A percentile compares a stretch with the other conserved stretches of the same genome.
phyloP scores from a whole-genome alignment of 345 rosid species.

The Lumnitzera racemosa region DNA sequence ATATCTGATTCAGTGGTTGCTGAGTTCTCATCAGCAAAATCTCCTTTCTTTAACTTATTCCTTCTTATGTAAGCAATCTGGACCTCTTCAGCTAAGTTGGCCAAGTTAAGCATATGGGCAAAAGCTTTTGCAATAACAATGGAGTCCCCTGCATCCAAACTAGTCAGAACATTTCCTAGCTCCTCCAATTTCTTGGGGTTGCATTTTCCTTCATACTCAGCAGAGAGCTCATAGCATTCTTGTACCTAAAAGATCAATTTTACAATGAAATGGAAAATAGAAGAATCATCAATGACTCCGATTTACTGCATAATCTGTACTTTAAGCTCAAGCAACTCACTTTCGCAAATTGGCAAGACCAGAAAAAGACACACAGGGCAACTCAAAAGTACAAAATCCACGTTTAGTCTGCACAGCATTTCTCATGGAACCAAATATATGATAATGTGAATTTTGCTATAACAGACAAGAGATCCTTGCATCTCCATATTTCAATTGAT shows the following conservation, averaged over 20 bases:
- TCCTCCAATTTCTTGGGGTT: conserved; percentile 76
- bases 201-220: conserved; percentile 85
- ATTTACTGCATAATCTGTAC: too few relatives aligned
- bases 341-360: too few relatives aligned
- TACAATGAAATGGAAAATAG: conserved; percentile 1
- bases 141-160: conserved; percentile 96
- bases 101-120: conserved; percentile 96
- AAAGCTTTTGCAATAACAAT: conserved; percentile 86
- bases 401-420: too few relatives aligned
- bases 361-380: too few relatives aligned
- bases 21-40: conserved; percentile 72
- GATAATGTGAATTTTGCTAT: too few relatives aligned
- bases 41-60: conserved; percentile 81
- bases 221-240: conserved; percentile 91
- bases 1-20: conserved; percentile 94
- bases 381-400: too few relatives aligned
- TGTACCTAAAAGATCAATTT: conserved; percentile 49
- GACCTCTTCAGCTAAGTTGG: conserved; percentile 96
- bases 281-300: too few relatives aligned
- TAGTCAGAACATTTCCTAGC: conserved; percentile 72
- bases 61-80: conserved; percentile 87
- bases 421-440: too few relatives aligned
- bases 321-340: too few relatives aligned
- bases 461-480: too few relatives aligned
- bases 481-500: too few relatives aligned